A percentile compares a stretch with the other conserved stretches of the same genome.
Conservation (phyloP, 2,329 filamentous ascomycete species). For the Shiraia bambusicola region DNA sequence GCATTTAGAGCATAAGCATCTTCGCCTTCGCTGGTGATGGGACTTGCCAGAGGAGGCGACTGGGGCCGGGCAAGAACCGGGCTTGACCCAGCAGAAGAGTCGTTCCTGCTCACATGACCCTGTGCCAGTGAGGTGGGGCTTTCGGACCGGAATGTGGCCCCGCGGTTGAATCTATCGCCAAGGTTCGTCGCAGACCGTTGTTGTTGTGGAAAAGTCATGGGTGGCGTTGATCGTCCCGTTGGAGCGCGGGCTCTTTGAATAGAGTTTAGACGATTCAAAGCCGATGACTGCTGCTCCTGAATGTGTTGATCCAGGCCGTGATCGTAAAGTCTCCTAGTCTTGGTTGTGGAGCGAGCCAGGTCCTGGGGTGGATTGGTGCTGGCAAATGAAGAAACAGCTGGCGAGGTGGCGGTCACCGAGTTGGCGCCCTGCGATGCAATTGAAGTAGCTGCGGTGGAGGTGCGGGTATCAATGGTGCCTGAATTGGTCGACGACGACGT, state of each 20-base stretch:
- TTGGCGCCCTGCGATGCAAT: conserved; percentile 68
- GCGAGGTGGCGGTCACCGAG: conserved; percentile 40
- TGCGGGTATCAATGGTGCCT: conserved; percentile 63
- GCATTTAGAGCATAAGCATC: conserved; percentile 63
- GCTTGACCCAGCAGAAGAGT: conserved; percentile 43
- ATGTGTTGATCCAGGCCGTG: conserved; percentile 77
- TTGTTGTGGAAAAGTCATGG: conserved; percentile 45
- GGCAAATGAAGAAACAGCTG: conserved; percentile 22
- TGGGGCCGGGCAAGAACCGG: conserved; percentile 43
- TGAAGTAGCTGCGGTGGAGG: conserved; percentile 87
- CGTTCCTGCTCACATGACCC: conserved; percentile 34
- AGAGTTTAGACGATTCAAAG: conserved; percentile 77
- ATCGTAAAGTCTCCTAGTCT: conserved; percentile 77
- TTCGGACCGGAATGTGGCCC: conserved; percentile 46
- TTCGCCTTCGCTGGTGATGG: conserved; percentile 70
- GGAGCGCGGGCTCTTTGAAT: conserved; percentile 61
- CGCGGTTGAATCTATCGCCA: conserved; percentile 48
- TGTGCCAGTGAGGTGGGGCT: conserved; percentile 51
- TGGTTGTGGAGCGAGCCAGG: conserved; percentile 66
- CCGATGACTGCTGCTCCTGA: conserved; percentile 76
- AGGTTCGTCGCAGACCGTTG: conserved; percentile 51
- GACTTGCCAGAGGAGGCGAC: conserved; percentile 62
- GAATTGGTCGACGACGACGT: conserved; percentile 85
- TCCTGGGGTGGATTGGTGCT: conserved; percentile 37
- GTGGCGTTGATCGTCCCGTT: conserved; percentile 55